phyloP scores from a whole-genome alignment of 225 moss, liverwort and hornwort species.

The Asterella californica region DNA sequence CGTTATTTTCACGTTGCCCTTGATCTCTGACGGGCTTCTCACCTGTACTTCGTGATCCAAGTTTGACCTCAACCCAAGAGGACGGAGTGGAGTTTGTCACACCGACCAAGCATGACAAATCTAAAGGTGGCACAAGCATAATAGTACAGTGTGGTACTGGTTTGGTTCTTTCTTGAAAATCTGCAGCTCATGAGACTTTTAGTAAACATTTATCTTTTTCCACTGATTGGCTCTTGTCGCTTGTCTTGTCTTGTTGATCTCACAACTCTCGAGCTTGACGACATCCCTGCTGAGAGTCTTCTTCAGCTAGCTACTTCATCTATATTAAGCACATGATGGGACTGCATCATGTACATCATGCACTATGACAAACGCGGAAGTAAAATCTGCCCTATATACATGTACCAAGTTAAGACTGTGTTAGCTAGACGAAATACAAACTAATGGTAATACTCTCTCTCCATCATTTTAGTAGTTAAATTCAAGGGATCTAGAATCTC shows the following conservation, averaged over 20 bases:
- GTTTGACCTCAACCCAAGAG: not conserved
- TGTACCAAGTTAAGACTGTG: too few species aligned
- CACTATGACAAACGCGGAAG: too few species aligned
- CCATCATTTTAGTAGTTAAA: too few species aligned
- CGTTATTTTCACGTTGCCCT: too few species aligned
- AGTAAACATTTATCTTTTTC: not conserved
- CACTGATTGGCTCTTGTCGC: not conserved
- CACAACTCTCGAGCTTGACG: not conserved
- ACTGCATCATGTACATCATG: too few species aligned
- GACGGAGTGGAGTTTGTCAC: not conserved
- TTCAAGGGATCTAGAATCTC: too few species aligned
- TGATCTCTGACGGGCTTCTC: too few species aligned
- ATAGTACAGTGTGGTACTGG: not conserved
- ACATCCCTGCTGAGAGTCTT: not conserved
- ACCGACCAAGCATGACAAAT: not conserved
- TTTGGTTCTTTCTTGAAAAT: too few species aligned
- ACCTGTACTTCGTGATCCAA: not conserved
- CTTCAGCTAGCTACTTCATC: not conserved
- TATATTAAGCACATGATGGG: not conserved
- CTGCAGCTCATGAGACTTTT: too few species aligned
- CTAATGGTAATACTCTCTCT: too few species aligned
- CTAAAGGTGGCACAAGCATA: not conserved
- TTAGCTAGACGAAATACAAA: too few species aligned
- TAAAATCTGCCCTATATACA: too few species aligned
- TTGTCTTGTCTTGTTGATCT: not conserved